Conservation (phyloP, 2,329 filamentous ascomycete species). For the Stenocarpella maydis region DNA sequence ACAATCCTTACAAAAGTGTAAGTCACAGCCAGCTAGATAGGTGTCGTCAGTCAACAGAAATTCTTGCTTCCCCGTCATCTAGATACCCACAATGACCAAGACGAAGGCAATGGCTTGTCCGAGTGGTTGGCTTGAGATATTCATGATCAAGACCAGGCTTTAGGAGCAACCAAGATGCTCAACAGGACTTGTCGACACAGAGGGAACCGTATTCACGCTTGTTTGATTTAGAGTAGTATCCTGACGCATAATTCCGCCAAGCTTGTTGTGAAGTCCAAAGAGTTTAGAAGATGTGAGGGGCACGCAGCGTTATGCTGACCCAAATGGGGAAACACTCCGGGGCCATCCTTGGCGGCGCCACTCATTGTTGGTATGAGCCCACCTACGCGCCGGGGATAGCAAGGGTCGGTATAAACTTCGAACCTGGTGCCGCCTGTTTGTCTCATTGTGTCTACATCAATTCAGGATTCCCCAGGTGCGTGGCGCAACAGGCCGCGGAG, state of each 20-base stretch:
- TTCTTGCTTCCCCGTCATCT: neutral
- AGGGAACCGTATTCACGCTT: neutral
- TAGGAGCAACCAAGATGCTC: neutral
- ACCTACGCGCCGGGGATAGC: neutral
- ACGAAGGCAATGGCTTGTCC: neutral
- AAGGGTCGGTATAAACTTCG: neutral
- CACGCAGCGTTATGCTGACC: neutral
- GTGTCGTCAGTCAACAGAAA: neutral
- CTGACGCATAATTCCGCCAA: neutral
- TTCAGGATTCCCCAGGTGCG: neutral
- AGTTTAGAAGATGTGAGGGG: too few species aligned
- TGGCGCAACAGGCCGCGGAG: neutral
- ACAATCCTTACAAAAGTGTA: neutral
- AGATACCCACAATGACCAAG: neutral
- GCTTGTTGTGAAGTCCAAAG: neutral
- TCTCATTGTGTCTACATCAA: neutral
- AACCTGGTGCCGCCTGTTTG: neutral
- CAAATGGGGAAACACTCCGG: constrained; percentile 5
- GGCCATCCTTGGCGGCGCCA: neutral
- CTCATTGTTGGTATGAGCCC: neutral
- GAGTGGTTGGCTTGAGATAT: neutral
- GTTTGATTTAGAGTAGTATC: neutral
- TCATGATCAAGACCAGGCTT: neutral
- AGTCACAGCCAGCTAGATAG: neutral
- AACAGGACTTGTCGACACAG: too few species aligned